Evolutionary conservation across 2,329 filamentous ascomycete species (phyloP).

Genomic region (Penicillium corylophilum): DNA sequence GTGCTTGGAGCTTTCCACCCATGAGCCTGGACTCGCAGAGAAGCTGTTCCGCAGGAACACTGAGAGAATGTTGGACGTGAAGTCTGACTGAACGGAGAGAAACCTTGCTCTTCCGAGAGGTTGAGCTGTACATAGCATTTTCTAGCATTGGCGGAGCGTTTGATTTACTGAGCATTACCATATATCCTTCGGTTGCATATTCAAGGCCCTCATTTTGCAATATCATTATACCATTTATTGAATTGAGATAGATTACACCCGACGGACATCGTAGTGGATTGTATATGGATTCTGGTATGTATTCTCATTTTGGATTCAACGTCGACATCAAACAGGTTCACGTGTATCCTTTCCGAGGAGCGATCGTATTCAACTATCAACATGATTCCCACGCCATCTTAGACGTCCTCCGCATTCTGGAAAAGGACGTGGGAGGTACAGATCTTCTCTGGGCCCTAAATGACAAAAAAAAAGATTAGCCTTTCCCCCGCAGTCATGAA

Average conservation of each 20-base stretch:
- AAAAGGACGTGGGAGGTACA: constrained; percentile 28
- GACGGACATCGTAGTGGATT: neutral
- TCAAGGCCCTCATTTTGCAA: neutral
- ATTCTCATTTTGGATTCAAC: constrained; percentile 9
- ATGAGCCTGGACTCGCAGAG: constrained; percentile 46
- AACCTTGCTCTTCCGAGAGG: neutral
- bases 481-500: neutral
- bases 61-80: constrained; percentile 49
- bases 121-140: constrained; percentile 9
- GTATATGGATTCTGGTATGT: constrained; percentile 3
- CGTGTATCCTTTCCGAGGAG: neutral
- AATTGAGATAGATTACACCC: neutral
- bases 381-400: constrained; percentile 1
- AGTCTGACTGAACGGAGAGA: constrained; percentile 10
- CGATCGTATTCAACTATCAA: constrained; percentile 1
- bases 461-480: neutral
- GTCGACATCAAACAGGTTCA: constrained; percentile 15
- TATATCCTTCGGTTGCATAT: neutral
- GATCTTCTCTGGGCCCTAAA: constrained; percentile 26
- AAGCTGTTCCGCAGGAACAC: constrained; percentile 58
- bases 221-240: neutral
- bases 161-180: constrained; percentile 1
- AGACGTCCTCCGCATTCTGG: constrained; percentile 20
- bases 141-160: constrained; percentile 10
- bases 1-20: constrained; percentile 55